Evolutionary conservation across 371 early-diverging fungal genomes (phyloP).

Genomic region (Smittium culicis): DNA sequence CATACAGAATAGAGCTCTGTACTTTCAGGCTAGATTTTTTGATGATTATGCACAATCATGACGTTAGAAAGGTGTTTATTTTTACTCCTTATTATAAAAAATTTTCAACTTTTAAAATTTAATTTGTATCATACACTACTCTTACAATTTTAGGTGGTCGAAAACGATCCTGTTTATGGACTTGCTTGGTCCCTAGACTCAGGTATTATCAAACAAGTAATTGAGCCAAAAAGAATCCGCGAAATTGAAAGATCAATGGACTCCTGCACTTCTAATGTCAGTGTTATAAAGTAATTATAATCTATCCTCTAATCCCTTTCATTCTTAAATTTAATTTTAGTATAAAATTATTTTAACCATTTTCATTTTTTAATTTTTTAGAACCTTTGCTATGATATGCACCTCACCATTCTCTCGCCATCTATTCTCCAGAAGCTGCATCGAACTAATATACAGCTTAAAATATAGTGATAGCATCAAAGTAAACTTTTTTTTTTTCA

Average conservation of each 20-base stretch:
- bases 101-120: background rate
- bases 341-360: too few relatives aligned
- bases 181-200: conserved; percentile 4
- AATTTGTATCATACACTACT: background rate
- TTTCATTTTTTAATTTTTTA: too few relatives aligned
- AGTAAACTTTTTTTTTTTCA: background rate
- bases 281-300: background rate
- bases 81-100: background rate
- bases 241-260: conserved; percentile 1
- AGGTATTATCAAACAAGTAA: conserved; percentile 1
- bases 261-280: background rate
- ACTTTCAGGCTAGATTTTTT: conserved; percentile 5
- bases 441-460: background rate
- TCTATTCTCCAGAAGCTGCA: background rate
- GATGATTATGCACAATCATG: conserved; percentile 3
- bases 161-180: conserved; percentile 1
- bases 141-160: background rate
- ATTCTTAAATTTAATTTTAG: too few relatives aligned
- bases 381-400: background rate
- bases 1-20: background rate
- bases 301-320: too few relatives aligned
- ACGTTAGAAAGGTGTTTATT: conserved; percentile 6
- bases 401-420: conserved; percentile 4
- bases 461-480: conserved; percentile 1
- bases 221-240: background rate